These are phyloP conservation scores for Tricholoma matsutake DNA, from an alignment of 768 basidiomycete species.

Conservation along the genomic window DNA sequence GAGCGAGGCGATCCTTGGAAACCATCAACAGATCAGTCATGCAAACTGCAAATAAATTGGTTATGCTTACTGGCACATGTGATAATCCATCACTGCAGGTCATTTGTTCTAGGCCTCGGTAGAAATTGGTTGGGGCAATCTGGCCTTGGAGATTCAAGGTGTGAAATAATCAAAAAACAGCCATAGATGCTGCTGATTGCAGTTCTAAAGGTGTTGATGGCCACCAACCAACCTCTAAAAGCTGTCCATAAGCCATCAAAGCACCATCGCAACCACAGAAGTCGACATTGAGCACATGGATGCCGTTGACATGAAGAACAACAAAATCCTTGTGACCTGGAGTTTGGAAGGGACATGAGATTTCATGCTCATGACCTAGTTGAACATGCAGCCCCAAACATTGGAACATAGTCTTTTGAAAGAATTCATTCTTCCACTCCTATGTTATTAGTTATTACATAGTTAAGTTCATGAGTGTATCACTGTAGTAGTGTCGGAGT, in stretches of 20 bases:
- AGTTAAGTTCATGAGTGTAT: not conserved
- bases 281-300: slow-evolving; percentile 16
- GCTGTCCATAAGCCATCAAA: slow-evolving; percentile 4
- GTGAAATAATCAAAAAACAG: slow-evolving; percentile 18
- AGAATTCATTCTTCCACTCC: slow-evolving; percentile 19
- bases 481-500: not conserved
- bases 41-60: too few relatives aligned
- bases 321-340: slow-evolving; percentile 13
- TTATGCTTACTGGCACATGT: too few relatives aligned
- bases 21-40: too few relatives aligned
- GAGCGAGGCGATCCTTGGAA: too few relatives aligned
- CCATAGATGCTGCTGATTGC: slow-evolving; percentile 17
- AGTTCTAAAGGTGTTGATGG: slow-evolving; percentile 19
- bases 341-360: slow-evolving; percentile 7
- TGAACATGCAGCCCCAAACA: slow-evolving; percentile 12
- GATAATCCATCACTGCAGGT: too few relatives aligned
- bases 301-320: slow-evolving; percentile 18
- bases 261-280: slow-evolving; percentile 17
- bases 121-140: slow-evolving; percentile 18
- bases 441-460: not conserved
- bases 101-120: not conserved
- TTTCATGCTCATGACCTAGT: slow-evolving; percentile 16
- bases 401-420: slow-evolving; percentile 4
- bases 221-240: slow-evolving; percentile 18
- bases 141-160: slow-evolving; percentile 14